phyloP scores from a whole-genome alignment of 768 basidiomycete genomes.

The Lactarius sp. region DNA sequence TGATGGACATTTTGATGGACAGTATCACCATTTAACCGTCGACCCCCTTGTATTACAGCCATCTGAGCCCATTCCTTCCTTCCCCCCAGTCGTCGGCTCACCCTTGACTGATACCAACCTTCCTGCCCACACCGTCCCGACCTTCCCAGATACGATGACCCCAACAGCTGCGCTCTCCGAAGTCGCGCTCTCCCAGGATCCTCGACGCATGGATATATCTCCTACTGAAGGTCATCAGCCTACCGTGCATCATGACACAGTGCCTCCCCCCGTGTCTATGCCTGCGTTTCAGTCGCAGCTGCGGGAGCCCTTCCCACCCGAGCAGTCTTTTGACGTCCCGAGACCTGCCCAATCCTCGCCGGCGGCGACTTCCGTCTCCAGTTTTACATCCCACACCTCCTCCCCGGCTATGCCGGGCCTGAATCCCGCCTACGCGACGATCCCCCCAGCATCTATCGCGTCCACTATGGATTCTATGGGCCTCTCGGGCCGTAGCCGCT shows the following conservation, averaged over 20 bases:
- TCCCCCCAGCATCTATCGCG: slow-evolving; percentile 33
- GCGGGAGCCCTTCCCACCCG: slow-evolving; percentile 15
- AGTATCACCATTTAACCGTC: slow-evolving; percentile 13
- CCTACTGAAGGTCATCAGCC: slow-evolving; percentile 20
- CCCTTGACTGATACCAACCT: slow-evolving; percentile 26
- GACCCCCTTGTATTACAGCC: slow-evolving; percentile 11
- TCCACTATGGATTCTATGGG: slow-evolving; percentile 33
- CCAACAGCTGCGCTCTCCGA: slow-evolving; percentile 24
- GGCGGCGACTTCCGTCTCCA: slow-evolving; percentile 32
- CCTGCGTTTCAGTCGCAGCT: slow-evolving; percentile 18
- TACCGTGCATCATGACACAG: slow-evolving; percentile 14
- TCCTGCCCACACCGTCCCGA: slow-evolving; percentile 25
- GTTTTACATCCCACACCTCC: slow-evolving; percentile 33
- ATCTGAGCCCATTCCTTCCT: slow-evolving; percentile 19
- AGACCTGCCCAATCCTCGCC: slow-evolving; percentile 33
- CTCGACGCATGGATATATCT: slow-evolving; percentile 29
- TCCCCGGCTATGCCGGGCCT: slow-evolving; percentile 34
- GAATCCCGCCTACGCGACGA: slow-evolving; percentile 29
- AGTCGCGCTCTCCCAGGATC: slow-evolving; percentile 22
- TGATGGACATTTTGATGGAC: slow-evolving; percentile 16
- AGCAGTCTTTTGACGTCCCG: slow-evolving; percentile 25
- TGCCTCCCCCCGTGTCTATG: slow-evolving; percentile 14
- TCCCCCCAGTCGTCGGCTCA: slow-evolving; percentile 21
- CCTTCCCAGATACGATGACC: slow-evolving; percentile 29
- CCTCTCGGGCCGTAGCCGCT: slow-evolving; percentile 30